Base-by-base conservation (phyloP, 2,329 filamentous ascomycete genomes). In the Helicocarpus griseus region DNA sequence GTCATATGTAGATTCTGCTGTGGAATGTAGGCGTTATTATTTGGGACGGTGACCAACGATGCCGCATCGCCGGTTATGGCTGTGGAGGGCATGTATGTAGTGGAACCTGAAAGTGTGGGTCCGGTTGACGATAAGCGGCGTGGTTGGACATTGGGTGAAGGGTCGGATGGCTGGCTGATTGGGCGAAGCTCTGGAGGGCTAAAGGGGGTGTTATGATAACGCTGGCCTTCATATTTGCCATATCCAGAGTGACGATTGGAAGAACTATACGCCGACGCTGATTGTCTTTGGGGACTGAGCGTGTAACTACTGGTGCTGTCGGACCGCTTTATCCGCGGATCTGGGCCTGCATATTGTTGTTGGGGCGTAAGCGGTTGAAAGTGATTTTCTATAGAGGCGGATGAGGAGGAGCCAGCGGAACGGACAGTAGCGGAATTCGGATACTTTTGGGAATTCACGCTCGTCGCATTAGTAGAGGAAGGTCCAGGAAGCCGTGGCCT, bases 331-430 rank as follows among this genome's bases (percentile, higher is more conserved):
- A 61, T 53, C 5, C 56, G 49, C n/a, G 58, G 52, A n/a, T 65
- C 61, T 2, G 64, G 51, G 14, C 50, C 52, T 6, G 57, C 54
- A 43, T 60, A 53, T 14, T 50, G 52, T 19, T 56, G 55, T 8
- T 65, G 65, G 9, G 63, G 58, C 9, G 58, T 58, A 24, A 60
- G 53, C 11, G 62, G 57, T 33, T 59, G 63, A 44, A 63, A 67
- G 28, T 56, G 58, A 2, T 60, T 48, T 5, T 64, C 60, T 5
- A 57, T 53, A 64, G 66, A 50, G 63, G 56, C 48, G 60, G 69
- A 54, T 64, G 63, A 40, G 67, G 69, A 31, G 63, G 62, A 45
- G 21, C 28, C 33, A 38, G 33, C 36, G 50, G 52, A 36, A 43
- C 31, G 49, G 46, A 47, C 38, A 43, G 36, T 22, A 36, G 21